A percentile compares a stretch with the other conserved stretches of the same genome.
These are phyloP conservation scores for Rhizopogon vulgaris DNA, from an alignment of 768 basidiomycete genomes.

Conservation along the genomic window DNA sequence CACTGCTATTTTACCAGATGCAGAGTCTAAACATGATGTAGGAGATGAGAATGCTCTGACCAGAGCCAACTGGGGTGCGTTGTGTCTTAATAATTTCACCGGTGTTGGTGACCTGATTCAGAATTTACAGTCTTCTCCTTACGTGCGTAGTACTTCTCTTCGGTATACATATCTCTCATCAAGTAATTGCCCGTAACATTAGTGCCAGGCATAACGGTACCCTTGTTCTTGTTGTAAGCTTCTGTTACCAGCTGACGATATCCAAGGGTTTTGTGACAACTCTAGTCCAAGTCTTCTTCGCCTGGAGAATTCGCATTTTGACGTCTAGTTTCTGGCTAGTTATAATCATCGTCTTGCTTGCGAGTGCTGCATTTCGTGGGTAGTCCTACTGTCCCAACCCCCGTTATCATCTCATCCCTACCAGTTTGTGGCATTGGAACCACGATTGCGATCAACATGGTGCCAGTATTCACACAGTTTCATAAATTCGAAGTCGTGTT, in stretches of 20 bases:
- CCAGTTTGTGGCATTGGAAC: constrained; percentile 27
- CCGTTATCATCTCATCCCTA: constrained; percentile 1
- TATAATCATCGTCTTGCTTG: constrained; percentile 7
- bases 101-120: not conserved
- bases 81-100: not conserved
- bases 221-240: not conserved
- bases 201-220: constrained; percentile 21
- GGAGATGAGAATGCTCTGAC: constrained; percentile 11
- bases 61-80: constrained; percentile 19
- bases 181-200: not conserved
- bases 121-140: constrained; percentile 22
- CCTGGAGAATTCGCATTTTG: constrained; percentile 20
- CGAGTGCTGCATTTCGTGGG: constrained; percentile 15
- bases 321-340: constrained; percentile 9
- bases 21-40: not conserved
- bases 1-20: not conserved
- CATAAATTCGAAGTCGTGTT: constrained; percentile 24
- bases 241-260: not conserved
- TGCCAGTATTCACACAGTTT: constrained; percentile 22
- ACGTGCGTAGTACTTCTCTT: constrained; percentile 7
- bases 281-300: constrained; percentile 23
- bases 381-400: not conserved
- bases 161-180: not conserved
- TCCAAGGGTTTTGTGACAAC: constrained; percentile 20
- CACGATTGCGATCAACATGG: constrained; percentile 21